Percentiles rank a stretch among this genome's conserved stretches.
These are phyloP conservation scores for Zasmidium cellare DNA, from an alignment of 2,329 filamentous ascomycete genomes.

Conservation along the genomic window DNA sequence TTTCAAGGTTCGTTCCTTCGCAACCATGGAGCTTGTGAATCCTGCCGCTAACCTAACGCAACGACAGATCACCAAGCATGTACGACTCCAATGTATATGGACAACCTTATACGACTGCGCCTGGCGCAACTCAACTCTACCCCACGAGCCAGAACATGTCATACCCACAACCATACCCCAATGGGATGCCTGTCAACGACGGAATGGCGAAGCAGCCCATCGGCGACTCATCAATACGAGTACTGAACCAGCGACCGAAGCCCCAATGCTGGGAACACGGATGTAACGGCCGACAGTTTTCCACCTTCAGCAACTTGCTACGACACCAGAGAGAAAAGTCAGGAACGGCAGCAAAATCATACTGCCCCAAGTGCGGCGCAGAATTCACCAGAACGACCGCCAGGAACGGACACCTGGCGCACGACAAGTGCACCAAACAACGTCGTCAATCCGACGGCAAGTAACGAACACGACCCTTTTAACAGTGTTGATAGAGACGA, in stretches of 20 bases:
- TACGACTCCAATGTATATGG: constrained; percentile 32
- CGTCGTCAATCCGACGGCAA: constrained; percentile 49
- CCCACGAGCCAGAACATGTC: constrained; percentile 17
- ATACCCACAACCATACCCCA: constrained; percentile 27
- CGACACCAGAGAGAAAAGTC: constrained; percentile 94
- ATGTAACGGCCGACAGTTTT: constrained; percentile 93
- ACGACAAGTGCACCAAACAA: constrained; percentile 86
- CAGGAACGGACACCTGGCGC: constrained; percentile 78
- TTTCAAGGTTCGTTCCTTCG: constrained; percentile 25
- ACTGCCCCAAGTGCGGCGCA: constrained; percentile 86
- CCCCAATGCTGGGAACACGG: constrained; percentile 97
- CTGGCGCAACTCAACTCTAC: constrained; percentile 27
- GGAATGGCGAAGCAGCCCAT: constrained; percentile 22
- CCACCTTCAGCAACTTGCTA: constrained; percentile 91
- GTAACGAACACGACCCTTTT: constrained; percentile 14
- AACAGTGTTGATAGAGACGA: constrained; percentile 6
- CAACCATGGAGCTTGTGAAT: not conserved
- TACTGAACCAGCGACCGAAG: constrained; percentile 61
- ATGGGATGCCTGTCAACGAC: constrained; percentile 25
- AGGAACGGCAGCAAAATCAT: constrained; percentile 83
- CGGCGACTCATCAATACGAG: constrained; percentile 32
- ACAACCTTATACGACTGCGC: constrained; percentile 29
- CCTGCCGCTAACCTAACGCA: constrained; percentile 4
- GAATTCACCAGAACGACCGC: constrained; percentile 90
- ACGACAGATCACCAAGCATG: constrained; percentile 31